A percentile compares a stretch with the other conserved stretches of the same genome.
Conservation (phyloP, 164 flowering plant genomes). For the Piper longum region DNA sequence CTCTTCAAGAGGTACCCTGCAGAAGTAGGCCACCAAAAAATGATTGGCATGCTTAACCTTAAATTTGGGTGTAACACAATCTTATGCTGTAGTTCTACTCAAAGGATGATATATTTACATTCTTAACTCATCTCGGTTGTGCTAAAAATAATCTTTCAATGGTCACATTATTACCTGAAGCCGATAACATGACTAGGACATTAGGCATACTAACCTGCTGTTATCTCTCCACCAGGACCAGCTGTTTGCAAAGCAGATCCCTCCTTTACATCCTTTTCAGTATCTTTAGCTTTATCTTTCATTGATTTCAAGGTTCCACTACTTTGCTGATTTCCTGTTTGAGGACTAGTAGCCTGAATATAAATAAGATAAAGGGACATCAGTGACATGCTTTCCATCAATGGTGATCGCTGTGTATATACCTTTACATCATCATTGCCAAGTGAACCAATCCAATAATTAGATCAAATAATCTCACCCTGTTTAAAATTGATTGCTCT, state of each 20-base stretch:
- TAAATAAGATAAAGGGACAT: background rate
- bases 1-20: constrained; percentile 81
- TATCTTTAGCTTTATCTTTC: constrained; percentile 48
- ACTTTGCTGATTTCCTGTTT: constrained; percentile 55
- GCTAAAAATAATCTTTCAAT: too few relatives aligned
- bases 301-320: constrained; percentile 76
- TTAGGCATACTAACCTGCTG: constrained; percentile 53
- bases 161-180: too few relatives aligned
- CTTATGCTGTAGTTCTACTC: too few relatives aligned
- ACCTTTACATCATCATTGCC: background rate
- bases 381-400: background rate
- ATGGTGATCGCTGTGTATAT: too few relatives aligned
- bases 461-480: constrained; percentile 31
- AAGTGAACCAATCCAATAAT: background rate
- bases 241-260: constrained; percentile 68
- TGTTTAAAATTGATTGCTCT: constrained; percentile 64
- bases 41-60: background rate
- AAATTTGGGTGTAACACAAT: background rate
- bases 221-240: constrained; percentile 87
- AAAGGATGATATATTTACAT: too few relatives aligned
- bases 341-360: constrained; percentile 87
- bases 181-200: background rate
- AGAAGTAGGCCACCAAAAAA: background rate
- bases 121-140: too few relatives aligned
- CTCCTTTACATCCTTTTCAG: constrained; percentile 72